Percentiles rank a stretch among this genome's conserved stretches.
These are phyloP conservation scores for Yarrowia phangngaensis DNA, from an alignment of 805 yeast genomes.

Conservation along the genomic window DNA sequence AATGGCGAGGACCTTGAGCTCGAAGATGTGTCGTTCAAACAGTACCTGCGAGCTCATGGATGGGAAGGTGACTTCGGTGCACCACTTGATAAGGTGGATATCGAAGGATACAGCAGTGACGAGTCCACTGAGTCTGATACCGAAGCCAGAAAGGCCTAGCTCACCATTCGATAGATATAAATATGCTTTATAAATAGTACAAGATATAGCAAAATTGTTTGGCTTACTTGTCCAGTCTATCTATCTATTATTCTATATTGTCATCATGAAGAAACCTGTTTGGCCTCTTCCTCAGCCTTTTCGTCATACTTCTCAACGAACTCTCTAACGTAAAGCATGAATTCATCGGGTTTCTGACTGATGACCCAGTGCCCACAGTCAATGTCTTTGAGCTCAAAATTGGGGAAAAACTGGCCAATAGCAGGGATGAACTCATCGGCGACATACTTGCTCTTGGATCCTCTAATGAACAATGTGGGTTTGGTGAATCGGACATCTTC, in stretches of 20 bases:
- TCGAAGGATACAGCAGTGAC: not conserved
- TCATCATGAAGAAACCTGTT: not conserved
- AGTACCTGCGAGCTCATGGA: constrained; percentile 55
- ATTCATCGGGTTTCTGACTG: constrained; percentile 21
- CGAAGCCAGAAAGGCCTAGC: not conserved
- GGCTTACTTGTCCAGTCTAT: not conserved
- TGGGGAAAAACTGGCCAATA: constrained; percentile 75
- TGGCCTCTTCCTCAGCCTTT: constrained; percentile 14
- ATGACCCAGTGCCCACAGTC: constrained; percentile 81
- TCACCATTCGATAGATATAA: not conserved
- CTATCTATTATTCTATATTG: not conserved
- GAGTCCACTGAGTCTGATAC: not conserved
- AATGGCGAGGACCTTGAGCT: constrained; percentile 63
- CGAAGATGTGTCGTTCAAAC: constrained; percentile 61
- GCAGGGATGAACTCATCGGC: constrained; percentile 75
- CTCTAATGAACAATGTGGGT: constrained; percentile 77
- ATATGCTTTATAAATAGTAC: not conserved
- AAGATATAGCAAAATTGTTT: too few relatives aligned
- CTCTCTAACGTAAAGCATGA: constrained; percentile 20
- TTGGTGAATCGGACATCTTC: constrained; percentile 55
- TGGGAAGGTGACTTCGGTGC: constrained; percentile 49
- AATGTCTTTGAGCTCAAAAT: constrained; percentile 66
- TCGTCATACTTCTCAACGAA: constrained; percentile 21
- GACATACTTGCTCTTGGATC: constrained; percentile 68
- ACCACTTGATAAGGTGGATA: constrained; percentile 1